Conservation (phyloP, 164 flowering plant species). For the Dillenia suffruticosa region DNA sequence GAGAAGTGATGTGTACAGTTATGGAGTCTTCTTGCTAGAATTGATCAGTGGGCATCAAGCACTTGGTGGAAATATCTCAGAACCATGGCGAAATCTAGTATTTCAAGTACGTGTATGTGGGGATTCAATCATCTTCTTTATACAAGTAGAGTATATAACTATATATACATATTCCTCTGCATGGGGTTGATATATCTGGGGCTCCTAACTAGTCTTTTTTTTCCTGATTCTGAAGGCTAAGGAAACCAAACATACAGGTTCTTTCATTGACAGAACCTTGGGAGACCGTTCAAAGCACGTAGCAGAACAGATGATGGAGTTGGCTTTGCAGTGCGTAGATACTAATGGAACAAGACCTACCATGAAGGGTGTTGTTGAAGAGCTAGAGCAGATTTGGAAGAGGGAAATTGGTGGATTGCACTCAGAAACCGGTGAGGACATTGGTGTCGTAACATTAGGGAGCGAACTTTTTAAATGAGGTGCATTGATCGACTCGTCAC, state of each 20-base stretch:
- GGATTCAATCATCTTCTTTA: too few species aligned
- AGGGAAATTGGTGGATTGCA: slow-evolving; percentile 18
- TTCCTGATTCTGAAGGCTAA: slow-evolving; percentile 20
- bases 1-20: slow-evolving; percentile 40
- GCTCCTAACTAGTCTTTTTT: neutral
- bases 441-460: slow-evolving; percentile 36
- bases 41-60: slow-evolving; percentile 38
- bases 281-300: slow-evolving; percentile 10
- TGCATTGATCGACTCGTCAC: too few species aligned
- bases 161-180: too few species aligned
- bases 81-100: slow-evolving; percentile 20
- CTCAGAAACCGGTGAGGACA: slow-evolving; percentile 22
- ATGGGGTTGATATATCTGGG: too few species aligned
- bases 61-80: slow-evolving; percentile 10
- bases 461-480: slow-evolving; percentile 47
- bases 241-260: slow-evolving; percentile 3
- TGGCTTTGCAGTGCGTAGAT: slow-evolving; percentile 35
- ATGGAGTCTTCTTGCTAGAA: slow-evolving; percentile 46
- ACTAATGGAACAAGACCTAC: slow-evolving; percentile 23
- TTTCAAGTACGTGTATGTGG: slow-evolving; percentile 15
- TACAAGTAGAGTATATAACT: too few species aligned
- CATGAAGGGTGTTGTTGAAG: slow-evolving; percentile 27
- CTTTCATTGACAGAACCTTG: slow-evolving; percentile 25
- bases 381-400: slow-evolving; percentile 30
- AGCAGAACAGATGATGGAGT: slow-evolving; percentile 20